phyloP scores from a whole-genome alignment of 73 alveolate species.

The Paramecium tetraurelia region DNA sequence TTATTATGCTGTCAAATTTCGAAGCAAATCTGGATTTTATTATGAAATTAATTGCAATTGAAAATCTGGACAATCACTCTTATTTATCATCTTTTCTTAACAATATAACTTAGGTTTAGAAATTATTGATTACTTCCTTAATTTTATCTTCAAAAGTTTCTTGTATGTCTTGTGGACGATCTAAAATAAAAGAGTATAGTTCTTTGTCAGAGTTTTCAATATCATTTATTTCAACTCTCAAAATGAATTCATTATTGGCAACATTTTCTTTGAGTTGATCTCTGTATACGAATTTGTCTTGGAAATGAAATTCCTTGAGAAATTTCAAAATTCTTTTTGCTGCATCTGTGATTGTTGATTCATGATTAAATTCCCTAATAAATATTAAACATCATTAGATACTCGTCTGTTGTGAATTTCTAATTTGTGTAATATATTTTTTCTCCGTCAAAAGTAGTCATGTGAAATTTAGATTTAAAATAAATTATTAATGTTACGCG shows the following conservation, averaged over 20 bases:
- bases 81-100: neutral
- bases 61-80: constrained; percentile 33
- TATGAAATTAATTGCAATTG: neutral
- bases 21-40: constrained; percentile 13
- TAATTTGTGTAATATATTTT: constrained; percentile 15
- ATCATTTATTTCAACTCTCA: constrained; percentile 13
- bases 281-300: constrained; percentile 5
- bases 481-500: neutral
- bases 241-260: neutral
- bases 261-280: neutral
- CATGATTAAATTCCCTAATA: neutral
- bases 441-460: constrained; percentile 31
- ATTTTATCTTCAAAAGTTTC: constrained; percentile 1
- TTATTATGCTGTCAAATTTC: neutral
- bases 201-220: constrained; percentile 1
- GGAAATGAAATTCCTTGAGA: neutral
- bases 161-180: neutral
- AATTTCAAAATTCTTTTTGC: neutral
- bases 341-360: neutral
- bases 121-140: neutral
- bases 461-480: neutral
- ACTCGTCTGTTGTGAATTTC: constrained; percentile 27
- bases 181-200: neutral
- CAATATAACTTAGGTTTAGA: neutral
- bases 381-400: neutral